A percentile compares a stretch with the other conserved stretches of the same genome.
phyloP scores from a whole-genome alignment of 83 land plant genomes.

The Larix sibirica region DNA sequence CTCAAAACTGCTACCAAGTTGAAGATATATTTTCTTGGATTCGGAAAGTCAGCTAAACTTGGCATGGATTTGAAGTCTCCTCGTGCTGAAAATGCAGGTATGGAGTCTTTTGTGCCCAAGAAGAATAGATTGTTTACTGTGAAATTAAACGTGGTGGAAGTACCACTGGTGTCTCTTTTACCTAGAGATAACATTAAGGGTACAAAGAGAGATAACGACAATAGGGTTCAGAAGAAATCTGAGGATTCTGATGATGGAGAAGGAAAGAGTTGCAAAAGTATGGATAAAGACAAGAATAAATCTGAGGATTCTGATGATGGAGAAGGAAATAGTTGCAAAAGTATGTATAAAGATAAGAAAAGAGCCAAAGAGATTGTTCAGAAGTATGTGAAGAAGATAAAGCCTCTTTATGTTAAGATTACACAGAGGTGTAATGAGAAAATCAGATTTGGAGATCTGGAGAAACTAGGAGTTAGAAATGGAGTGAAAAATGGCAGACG shows the following conservation, averaged over 20 bases:
- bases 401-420: slow-evolving; percentile 54
- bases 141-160: slow-evolving; percentile 63
- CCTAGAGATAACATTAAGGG: slow-evolving; percentile 32
- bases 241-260: background rate
- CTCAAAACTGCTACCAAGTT: slow-evolving; percentile 57
- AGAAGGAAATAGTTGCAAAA: too few relatives aligned
- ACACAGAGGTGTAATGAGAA: slow-evolving; percentile 37
- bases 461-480: background rate
- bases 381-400: slow-evolving; percentile 53
- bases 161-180: slow-evolving; percentile 55
- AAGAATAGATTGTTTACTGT: slow-evolving; percentile 38
- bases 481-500: background rate
- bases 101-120: background rate
- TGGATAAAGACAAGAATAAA: slow-evolving; percentile 22
- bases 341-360: slow-evolving; percentile 20
- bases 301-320: too few relatives aligned
- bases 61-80: slow-evolving; percentile 15
- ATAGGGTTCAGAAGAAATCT: background rate
- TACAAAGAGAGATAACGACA: slow-evolving; percentile 13
- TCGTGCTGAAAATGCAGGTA: background rate
- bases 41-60: slow-evolving; percentile 28
- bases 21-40: slow-evolving; percentile 32
- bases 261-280: too few relatives aligned
- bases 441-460: background rate
- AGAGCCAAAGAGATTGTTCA: slow-evolving; percentile 40